Evolutionary conservation across 2,329 filamentous ascomycete genomes (phyloP).

Genomic region (Penicillium sp.): DNA sequence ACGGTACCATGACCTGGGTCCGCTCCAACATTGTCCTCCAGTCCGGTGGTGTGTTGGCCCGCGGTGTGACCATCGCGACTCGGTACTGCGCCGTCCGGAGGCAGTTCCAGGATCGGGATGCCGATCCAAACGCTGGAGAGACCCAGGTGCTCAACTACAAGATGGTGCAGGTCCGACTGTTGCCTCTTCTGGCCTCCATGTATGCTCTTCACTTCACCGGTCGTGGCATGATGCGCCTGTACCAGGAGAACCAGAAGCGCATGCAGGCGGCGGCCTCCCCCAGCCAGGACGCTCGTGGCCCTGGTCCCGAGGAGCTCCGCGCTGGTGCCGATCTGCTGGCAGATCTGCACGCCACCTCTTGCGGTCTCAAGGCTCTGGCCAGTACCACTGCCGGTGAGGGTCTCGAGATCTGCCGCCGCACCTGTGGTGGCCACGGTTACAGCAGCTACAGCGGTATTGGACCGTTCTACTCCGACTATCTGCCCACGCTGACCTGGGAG

Average conservation of each 20-base stretch:
- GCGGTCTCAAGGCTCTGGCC: conserved; percentile 72
- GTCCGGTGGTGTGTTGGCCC: conserved; percentile 69
- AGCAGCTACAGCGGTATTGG: conserved; percentile 75
- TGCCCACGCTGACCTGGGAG: conserved; percentile 72
- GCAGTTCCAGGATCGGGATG: conserved; percentile 78
- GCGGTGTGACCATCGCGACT: conserved; percentile 76
- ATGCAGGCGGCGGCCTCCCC: conserved; percentile 56
- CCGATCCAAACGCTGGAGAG: conserved; percentile 61
- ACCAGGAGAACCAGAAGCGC: conserved; percentile 70
- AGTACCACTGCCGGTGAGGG: conserved; percentile 74
- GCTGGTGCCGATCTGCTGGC: conserved; percentile 69
- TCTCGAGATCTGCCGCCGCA: conserved; percentile 72
- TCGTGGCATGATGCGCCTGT: conserved; percentile 72
- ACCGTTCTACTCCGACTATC: conserved; percentile 72
- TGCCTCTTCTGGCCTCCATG: conserved; percentile 71
- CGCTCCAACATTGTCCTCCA: conserved; percentile 73
- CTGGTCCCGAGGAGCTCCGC: conserved; percentile 68
- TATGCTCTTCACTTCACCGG: conserved; percentile 81
- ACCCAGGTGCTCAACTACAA: conserved; percentile 79
- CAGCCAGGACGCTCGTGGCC: conserved; percentile 54
- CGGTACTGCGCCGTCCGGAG: conserved; percentile 72
- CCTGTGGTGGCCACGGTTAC: conserved; percentile 78
- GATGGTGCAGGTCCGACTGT: conserved; percentile 74
- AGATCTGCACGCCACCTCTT: conserved; percentile 75
- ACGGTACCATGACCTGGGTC: conserved; percentile 76